Evolutionary conservation across 2,329 filamentous ascomycete species (phyloP), one percentile per base, ranked within the genome.

Genomic region (Botrytis hyacinthi): DNA sequence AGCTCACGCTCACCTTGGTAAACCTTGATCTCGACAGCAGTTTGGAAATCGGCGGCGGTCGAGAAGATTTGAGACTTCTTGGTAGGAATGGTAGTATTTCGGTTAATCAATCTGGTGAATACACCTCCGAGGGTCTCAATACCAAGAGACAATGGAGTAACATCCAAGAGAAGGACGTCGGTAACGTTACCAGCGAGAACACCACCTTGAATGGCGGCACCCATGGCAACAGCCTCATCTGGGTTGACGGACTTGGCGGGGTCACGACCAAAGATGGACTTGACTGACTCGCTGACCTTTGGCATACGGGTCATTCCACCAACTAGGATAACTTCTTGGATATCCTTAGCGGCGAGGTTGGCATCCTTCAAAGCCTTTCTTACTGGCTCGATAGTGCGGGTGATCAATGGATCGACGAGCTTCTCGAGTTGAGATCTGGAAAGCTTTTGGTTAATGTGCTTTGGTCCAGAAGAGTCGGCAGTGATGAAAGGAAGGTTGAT

Each of bases 221-320:
- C 95, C 80, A 98, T 97, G 81, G 95, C 95, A 76, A 98, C 95
- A 84, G 95, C 95, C 89, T 98, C 95, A 79, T 98, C 95, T 75
- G 95, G 95, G 90, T 98, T 98, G 83, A 98, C 95, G 69, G 95
- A 97, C 90, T 98, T 98, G 85, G 95, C 93, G 77, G 95, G 94
- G 73, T 98, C 95, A 83, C 95, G 95, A 78, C 95, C 95, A 84
- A 98, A 98, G 83, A 98, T 95, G 87, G 87, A 90, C 92, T 97
- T 97, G 84, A 98, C 95, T 62, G 94, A 96, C 87, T 98, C 94
- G 76, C 90, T 88, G 78, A 98, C 95, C 92, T 98, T 98, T 83
- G 95, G 95, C 95, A 98, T 98, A 87, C 95, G 95, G 80, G 95
- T 98, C 95, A 98, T 98, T 86, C 95, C 95, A 91, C 95, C 95